These are phyloP conservation scores for Dendryphion nanum DNA, from an alignment of 2,329 filamentous ascomycete genomes.

Conservation along the genomic window DNA sequence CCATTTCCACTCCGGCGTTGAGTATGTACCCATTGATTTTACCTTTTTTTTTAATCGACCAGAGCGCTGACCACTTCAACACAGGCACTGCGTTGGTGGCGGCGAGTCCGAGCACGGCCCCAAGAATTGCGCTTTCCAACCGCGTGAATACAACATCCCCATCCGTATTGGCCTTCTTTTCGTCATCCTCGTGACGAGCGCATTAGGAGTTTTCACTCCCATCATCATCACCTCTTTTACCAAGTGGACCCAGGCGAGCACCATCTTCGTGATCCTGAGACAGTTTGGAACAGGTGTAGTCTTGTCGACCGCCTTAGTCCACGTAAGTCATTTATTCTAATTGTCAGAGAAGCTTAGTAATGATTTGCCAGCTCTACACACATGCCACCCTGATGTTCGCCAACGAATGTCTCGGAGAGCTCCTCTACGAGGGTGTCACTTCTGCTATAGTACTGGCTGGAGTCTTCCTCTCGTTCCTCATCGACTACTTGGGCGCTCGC, in stretches of 20 bases:
- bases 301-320: slow-evolving; percentile 68
- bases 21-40: slow-evolving; percentile 49
- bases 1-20: slow-evolving; percentile 73
- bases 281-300: slow-evolving; percentile 73
- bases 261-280: slow-evolving; percentile 64
- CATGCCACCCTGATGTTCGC: slow-evolving; percentile 71
- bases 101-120: slow-evolving; percentile 26
- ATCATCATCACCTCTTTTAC: slow-evolving; percentile 62
- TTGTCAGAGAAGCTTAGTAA: neutral
- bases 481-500: slow-evolving; percentile 67
- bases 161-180: slow-evolving; percentile 72
- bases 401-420: slow-evolving; percentile 65
- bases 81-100: slow-evolving; percentile 57
- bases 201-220: slow-evolving; percentile 67
- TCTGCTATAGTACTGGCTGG: slow-evolving; percentile 73
- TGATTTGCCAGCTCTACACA: slow-evolving; percentile 59
- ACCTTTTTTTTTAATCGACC: neutral
- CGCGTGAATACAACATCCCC: slow-evolving; percentile 64
- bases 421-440: slow-evolving; percentile 68
- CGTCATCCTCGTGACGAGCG: slow-evolving; percentile 67
- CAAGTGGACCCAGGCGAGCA: slow-evolving; percentile 47
- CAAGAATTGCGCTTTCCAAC: slow-evolving; percentile 46
- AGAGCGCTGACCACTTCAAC: slow-evolving; percentile 30
- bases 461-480: slow-evolving; percentile 68
- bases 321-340: slow-evolving; percentile 46